Percentiles rank a stretch among this genome's conserved stretches.
Evolutionary conservation across 345 rosid genomes (phyloP).

Genomic region (Eucalyptus lansdowneana): DNA sequence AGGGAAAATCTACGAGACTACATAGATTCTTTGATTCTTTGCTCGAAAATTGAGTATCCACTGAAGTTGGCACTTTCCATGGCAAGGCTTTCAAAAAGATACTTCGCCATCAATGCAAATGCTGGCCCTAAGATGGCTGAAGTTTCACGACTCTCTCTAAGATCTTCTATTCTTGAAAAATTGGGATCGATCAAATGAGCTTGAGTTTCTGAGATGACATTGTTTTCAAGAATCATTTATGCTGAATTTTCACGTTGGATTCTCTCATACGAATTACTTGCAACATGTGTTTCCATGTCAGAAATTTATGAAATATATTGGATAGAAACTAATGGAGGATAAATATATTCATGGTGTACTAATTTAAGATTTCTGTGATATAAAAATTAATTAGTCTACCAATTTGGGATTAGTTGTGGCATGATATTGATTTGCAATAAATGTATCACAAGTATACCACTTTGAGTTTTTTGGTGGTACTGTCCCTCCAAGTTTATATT

Average conservation of each 20-base stretch:
- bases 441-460: accelerated
- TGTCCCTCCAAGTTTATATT: not conserved
- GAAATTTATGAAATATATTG: not conserved
- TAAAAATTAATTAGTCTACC: not conserved
- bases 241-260: not conserved
- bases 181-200: not conserved
- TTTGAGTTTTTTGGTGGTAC: not conserved
- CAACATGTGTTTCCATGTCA: not conserved
- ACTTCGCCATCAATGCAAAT: not conserved
- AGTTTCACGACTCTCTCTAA: not conserved
- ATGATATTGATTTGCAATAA: not conserved
- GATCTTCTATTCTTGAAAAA: not conserved
- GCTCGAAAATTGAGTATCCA: not conserved
- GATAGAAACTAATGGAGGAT: not conserved
- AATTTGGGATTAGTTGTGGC: not conserved
- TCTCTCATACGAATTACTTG: not conserved
- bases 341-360: not conserved
- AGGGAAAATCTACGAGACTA: not conserved
- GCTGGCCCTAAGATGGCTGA: not conserved
- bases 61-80: not conserved
- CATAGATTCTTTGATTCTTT: not conserved
- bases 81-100: not conserved
- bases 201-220: not conserved
- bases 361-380: not conserved
- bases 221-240: not conserved